Conservation (phyloP, 176 grass and related monocot genomes). For the Tillandsia fasciculata region DNA sequence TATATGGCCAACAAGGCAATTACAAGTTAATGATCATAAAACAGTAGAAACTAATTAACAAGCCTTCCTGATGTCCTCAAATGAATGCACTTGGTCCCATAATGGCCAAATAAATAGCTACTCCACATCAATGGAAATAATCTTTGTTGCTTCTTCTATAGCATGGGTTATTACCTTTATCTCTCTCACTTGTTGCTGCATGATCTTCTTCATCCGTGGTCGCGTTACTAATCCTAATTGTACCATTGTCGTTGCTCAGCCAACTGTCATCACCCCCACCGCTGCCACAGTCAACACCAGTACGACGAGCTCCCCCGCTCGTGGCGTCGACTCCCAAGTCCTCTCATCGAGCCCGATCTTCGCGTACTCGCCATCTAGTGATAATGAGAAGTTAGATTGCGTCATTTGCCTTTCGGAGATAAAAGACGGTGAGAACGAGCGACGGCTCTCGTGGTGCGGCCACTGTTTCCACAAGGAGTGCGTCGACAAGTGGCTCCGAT, state of each 20-base stretch:
- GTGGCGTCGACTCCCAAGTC: slow-evolving; percentile 3
- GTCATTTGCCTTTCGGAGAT: slow-evolving; percentile 21
- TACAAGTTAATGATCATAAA: no score
- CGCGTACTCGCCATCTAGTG: not conserved
- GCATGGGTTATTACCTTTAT: not conserved
- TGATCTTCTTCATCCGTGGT: slow-evolving; percentile 8
- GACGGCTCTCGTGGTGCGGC: slow-evolving; percentile 14
- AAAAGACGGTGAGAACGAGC: slow-evolving; percentile 8
- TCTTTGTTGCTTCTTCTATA: not conserved
- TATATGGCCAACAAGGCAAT: no score
- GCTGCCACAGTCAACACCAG: no score
- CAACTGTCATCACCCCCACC: no score
- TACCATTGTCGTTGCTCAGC: no score
- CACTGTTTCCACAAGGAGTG: slow-evolving; percentile 24
- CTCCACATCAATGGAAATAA: no score
- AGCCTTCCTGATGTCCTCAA: no score
- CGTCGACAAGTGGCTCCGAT: slow-evolving; percentile 16
- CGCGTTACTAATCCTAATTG: not conserved
- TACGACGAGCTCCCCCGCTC: not conserved
- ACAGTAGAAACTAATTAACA: no score
- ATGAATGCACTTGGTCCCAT: no score
- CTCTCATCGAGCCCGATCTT: slow-evolving; percentile 3
- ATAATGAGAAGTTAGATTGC: slow-evolving; percentile 15
- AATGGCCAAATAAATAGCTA: no score
- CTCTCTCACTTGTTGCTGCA: slow-evolving; percentile 9